Conservation (phyloP, 2,329 filamentous ascomycete genomes). For the Aspergillus terreus region DNA sequence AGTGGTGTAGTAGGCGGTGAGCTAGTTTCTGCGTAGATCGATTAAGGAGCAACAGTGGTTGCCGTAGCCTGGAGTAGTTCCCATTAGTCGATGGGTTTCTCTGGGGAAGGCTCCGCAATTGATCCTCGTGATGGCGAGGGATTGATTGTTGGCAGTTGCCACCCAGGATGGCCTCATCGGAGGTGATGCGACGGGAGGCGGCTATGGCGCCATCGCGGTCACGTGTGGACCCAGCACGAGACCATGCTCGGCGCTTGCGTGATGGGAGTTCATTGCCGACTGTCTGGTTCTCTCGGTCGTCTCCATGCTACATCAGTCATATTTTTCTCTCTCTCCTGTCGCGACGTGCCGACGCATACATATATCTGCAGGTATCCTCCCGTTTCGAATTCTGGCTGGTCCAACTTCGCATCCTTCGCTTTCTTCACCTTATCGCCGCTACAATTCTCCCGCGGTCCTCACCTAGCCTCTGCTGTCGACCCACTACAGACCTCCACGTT, state of each 20-base stretch:
- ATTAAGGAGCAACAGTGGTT: neutral
- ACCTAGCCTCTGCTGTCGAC: neutral
- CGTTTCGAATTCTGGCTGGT: slow-evolving; percentile 5
- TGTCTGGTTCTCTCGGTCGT: slow-evolving; percentile 1
- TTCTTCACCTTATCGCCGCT: neutral
- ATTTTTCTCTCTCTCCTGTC: neutral
- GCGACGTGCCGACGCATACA: neutral
- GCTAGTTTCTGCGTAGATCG: neutral
- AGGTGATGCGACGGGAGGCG: slow-evolving; percentile 10
- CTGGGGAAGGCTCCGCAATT: slow-evolving; percentile 14
- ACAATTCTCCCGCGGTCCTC: neutral
- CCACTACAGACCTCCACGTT: neutral
- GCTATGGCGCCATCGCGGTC: slow-evolving; percentile 19
- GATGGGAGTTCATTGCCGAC: slow-evolving; percentile 3
- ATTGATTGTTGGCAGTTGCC: slow-evolving; percentile 6
- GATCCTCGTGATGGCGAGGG: slow-evolving; percentile 9
- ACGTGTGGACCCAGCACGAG: slow-evolving; percentile 17
- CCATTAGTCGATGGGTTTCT: neutral
- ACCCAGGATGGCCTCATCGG: neutral
- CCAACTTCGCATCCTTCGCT: slow-evolving; percentile 1
- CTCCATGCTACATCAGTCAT: neutral
- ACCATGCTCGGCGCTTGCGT: slow-evolving; percentile 16
- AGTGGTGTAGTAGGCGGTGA: neutral
- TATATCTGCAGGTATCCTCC: slow-evolving; percentile 1
- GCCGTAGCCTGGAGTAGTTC: neutral